Percentiles rank a stretch among this genome's conserved stretches.
phyloP scores from a whole-genome alignment of 148 eudicot genomes.

The Polygonum maritimum region DNA sequence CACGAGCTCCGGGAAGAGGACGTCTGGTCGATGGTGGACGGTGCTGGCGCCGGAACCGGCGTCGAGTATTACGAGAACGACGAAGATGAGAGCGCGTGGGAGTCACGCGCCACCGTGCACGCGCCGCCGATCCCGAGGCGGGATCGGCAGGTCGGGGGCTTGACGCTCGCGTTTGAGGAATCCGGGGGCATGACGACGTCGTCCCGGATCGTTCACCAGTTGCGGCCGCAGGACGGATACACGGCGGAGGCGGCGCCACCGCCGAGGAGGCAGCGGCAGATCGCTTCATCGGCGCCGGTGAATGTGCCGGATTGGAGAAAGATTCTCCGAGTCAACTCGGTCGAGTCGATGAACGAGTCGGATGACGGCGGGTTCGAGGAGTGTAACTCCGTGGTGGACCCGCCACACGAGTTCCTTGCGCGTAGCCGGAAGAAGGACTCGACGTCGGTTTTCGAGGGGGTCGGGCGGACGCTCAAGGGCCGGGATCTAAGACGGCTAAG shows the following conservation, averaged over 20 bases:
- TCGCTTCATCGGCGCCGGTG: constrained; percentile 85
- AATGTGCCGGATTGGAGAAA: constrained; percentile 95
- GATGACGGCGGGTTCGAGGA: constrained; percentile 34
- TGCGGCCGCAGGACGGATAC: constrained; percentile 26
- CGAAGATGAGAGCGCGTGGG: constrained; percentile 25
- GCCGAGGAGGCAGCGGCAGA: constrained; percentile 29
- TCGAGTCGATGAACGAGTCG: constrained; percentile 64
- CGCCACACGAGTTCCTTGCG: constrained; percentile 87
- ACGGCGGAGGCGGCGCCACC: constrained; percentile 21
- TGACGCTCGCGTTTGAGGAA: constrained; percentile 74
- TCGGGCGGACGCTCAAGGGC: constrained; percentile 84
- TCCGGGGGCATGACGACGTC: constrained; percentile 23
- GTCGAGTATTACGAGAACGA: constrained; percentile 10
- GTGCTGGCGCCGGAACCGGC: neutral
- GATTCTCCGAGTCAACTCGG: constrained; percentile 65
- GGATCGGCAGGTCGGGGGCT: constrained; percentile 41
- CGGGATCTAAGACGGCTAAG: constrained; percentile 88
- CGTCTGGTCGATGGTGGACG: constrained; percentile 63
- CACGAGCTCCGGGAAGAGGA: constrained; percentile 67
- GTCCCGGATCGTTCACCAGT: constrained; percentile 62
- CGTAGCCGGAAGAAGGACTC: constrained; percentile 49
- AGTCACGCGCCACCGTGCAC: constrained; percentile 23
- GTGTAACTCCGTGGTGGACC: constrained; percentile 40
- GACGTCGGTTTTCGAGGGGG: constrained; percentile 75
- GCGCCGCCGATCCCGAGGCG: neutral